These are phyloP conservation scores for Avena eriantha DNA, from an alignment of 176 grass and related monocot species.

Conservation along the genomic window DNA sequence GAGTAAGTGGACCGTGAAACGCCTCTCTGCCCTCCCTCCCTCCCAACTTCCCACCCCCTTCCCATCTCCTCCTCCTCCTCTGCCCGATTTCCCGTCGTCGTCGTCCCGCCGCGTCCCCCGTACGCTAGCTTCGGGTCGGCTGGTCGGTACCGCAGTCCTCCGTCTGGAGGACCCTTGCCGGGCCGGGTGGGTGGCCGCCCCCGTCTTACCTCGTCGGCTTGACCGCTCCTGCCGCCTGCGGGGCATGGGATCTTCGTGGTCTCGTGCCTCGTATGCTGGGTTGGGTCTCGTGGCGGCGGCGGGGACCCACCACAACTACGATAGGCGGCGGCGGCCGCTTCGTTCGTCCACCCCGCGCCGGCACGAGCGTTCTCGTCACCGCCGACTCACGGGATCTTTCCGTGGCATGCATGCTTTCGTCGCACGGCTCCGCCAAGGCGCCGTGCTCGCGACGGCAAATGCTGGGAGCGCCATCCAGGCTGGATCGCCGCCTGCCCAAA, in stretches of 20 bases:
- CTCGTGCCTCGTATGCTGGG: constrained; percentile 8
- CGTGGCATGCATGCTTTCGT: constrained; percentile 61
- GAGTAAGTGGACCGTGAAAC: constrained; percentile 45
- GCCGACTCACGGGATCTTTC: constrained; percentile 48
- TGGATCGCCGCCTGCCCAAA: constrained; percentile 39
- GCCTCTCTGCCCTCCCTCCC: neutral
- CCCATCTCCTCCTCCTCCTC: constrained; percentile 35
- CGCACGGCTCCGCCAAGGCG: constrained; percentile 42
- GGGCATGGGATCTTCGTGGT: constrained; percentile 50
- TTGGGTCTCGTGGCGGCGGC: constrained; percentile 10
- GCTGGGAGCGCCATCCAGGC: constrained; percentile 26
- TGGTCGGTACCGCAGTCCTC: neutral
- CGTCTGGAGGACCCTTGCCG: neutral
- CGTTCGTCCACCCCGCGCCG: neutral
- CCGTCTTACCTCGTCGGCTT: constrained; percentile 24
- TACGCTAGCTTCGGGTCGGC: neutral
- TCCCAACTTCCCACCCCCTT: neutral
- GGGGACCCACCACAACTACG: neutral
- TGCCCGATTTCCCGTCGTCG: constrained; percentile 46
- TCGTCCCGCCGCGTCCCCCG: constrained; percentile 38
- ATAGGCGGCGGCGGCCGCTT: neutral
- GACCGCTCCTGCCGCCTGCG: constrained; percentile 5
- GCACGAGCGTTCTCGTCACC: constrained; percentile 28
- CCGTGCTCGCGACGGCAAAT: constrained; percentile 49
- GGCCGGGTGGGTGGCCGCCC: constrained; percentile 15